Evolutionary conservation across 495 filamentous ascomycete genomes (phyloP).

Genomic region (Lasiosphaeria hispida): DNA sequence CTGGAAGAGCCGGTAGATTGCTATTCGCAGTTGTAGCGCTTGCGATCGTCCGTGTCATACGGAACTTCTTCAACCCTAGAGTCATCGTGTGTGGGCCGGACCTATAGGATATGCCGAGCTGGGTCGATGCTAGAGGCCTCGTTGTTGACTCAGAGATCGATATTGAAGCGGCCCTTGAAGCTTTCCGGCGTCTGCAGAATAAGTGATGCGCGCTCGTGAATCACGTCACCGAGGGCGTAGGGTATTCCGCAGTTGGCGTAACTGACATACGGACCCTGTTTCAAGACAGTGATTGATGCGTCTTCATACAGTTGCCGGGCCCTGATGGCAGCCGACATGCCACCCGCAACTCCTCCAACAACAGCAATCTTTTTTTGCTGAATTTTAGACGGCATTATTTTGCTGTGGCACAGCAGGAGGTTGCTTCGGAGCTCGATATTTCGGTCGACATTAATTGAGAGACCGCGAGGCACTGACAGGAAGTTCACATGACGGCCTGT

Average conservation of each 20-base stretch:
- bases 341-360: slow-evolving; percentile 33
- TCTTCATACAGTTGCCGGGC: slow-evolving; percentile 31
- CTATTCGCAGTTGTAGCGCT: too few relatives aligned
- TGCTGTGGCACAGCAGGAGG: too few relatives aligned
- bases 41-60: too few relatives aligned
- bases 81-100: not conserved
- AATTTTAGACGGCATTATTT: too few relatives aligned
- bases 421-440: too few relatives aligned
- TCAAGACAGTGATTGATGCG: slow-evolving; percentile 33
- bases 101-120: not conserved
- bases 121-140: slow-evolving; percentile 23
- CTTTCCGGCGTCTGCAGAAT: slow-evolving; percentile 27
- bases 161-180: slow-evolving; percentile 27
- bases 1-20: too few relatives aligned
- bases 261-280: slow-evolving; percentile 31
- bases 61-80: not conserved
- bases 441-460: too few relatives aligned
- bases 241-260: slow-evolving; percentile 39
- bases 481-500: too few relatives aligned
- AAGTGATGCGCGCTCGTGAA: slow-evolving; percentile 21
- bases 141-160: slow-evolving; percentile 21
- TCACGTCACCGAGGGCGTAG: slow-evolving; percentile 32
- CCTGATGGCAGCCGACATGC: slow-evolving; percentile 35
- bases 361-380: slow-evolving; percentile 19
- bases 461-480: too few relatives aligned